Conservation (phyloP, 176 grass and related monocot species). For the Coix lacrymajobi region DNA sequence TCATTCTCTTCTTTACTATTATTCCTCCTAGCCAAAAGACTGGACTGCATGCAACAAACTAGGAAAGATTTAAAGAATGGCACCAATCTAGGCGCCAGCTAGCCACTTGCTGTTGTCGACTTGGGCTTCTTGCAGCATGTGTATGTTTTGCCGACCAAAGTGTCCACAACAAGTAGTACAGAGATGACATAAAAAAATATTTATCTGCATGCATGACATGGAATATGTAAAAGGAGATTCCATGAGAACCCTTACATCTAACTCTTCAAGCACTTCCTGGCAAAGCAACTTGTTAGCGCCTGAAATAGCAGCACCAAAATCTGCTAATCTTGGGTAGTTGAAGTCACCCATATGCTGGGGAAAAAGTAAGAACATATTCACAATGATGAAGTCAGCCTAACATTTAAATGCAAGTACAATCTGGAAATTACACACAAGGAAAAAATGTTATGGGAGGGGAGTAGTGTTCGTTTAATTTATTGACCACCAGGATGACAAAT, state of each 20-base stretch:
- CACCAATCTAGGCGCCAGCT: no score
- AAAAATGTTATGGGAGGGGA: background rate
- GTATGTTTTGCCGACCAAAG: no score
- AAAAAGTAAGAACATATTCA: background rate
- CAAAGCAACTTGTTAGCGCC: constrained; percentile 92
- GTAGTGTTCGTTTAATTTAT: background rate
- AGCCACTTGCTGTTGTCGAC: no score
- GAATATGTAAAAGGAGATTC: background rate
- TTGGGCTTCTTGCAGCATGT: no score
- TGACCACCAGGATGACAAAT: background rate
- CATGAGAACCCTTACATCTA: constrained; percentile 67
- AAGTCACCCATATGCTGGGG: constrained; percentile 89
- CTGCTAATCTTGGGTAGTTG: constrained; percentile 85
- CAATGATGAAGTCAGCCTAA: background rate
- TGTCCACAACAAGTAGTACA: background rate
- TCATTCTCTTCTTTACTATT: no score
- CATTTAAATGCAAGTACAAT: background rate
- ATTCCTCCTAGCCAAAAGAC: no score
- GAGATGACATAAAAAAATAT: background rate
- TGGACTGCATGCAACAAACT: no score
- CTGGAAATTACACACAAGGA: background rate
- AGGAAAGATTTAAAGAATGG: no score
- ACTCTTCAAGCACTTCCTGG: constrained; percentile 97
- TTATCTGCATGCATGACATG: constrained; percentile 25
- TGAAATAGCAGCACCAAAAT: constrained; percentile 97